Base-by-base conservation (phyloP, 495 filamentous ascomycete species). In the Hypomontagnella monticulosa region DNA sequence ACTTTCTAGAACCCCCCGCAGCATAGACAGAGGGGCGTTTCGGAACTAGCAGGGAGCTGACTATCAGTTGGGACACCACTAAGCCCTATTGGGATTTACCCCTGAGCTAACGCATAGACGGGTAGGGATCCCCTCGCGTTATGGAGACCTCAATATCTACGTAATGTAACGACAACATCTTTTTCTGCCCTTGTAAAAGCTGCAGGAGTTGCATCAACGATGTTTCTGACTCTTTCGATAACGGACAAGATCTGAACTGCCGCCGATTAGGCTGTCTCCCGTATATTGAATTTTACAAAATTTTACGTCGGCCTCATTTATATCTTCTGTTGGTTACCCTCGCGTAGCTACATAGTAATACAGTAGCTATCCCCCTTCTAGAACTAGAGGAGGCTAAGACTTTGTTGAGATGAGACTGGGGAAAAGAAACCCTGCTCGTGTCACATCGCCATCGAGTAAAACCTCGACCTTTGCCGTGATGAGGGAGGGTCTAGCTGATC, bases 91-190 rank as follows among this genome's bases (percentile, higher is more conserved):
- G 9, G 34, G 54, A 3, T 3, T 9, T 65, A 12, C 65, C 65
- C 65, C 65, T 68, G 65, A 68, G 30, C 58, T 63, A 63, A 63
- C 59, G 65, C 59, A 63, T 59, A 41, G 27, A 37, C 14, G 34
- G 23, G 14, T 42, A 63, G 37, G 59, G 37, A 12, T 4, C 16
- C 12, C 12, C 30, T 15, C 6, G 12, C 18, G 20, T 30, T 15
- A 56, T 50, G 43, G 37, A 32, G 12, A 11, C 4, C 6, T 50
- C 23, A 38, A 57, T 43, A 58, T 66, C 51, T 3, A 38, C 36
- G 36, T 11, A 12, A 38, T 14, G 10, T 38, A 12, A 14, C 36
- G 11, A 12, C 36, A 14, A 10, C 36, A 38, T 38, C 36, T 4
- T 38, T 38, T 38, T 38, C 5, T 3, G 11, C 36, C 36, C 20